Evolutionary conservation across 768 basidiomycete species (phyloP), one percentile per base, ranked within the genome.

Genomic region (Exsudoporus frostii): DNA sequence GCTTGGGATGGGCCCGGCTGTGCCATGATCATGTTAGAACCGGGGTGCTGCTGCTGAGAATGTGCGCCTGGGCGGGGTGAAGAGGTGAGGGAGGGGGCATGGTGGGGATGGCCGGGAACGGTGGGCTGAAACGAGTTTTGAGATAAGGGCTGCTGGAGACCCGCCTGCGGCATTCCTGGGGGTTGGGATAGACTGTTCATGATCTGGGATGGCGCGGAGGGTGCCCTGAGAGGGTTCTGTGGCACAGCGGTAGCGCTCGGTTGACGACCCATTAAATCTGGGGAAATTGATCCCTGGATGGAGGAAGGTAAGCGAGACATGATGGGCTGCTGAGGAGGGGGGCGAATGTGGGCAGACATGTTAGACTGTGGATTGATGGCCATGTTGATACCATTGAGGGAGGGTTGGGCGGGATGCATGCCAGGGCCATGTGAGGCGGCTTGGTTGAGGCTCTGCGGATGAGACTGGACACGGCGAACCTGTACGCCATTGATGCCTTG

Each of bases 391-490:
- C 67, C 69, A 25, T 68, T 69, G 50, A 69, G 63, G 22, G 63
- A 65, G 33, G 74, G 72, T 33, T 68, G 71, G 32, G 63, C 61
- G 27, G 71, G 62, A 58, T 73, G 74, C 51, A 75, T 71, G 37
- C 67, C 66, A 15, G 65, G 57, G 46, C 61, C 65, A 61, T 74
- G 76, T 27, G 56, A 68, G 45, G 65, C 69, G 14, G 66, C 56
- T 37, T 76, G 72, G 59, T 72, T 77, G 53, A 78, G 60, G 67
- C 60, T 67, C 56, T 79, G 76, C 5, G 82, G 77, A 68, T 86
- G 85, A 20, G 84, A 81, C 53, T 74, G 70, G n/a, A 77, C 78
- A 62, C 85, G 79, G 53, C 85, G 79, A 42, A 79, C 65, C 19
- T 56, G 60, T 41, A 65, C 65, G 38, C 73, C 69, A 56, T 68